Evolutionary conservation across 352 stramenopile species (phyloP), one percentile per base, ranked within the genome.

Genomic region (Globisporangium radiosum): DNA sequence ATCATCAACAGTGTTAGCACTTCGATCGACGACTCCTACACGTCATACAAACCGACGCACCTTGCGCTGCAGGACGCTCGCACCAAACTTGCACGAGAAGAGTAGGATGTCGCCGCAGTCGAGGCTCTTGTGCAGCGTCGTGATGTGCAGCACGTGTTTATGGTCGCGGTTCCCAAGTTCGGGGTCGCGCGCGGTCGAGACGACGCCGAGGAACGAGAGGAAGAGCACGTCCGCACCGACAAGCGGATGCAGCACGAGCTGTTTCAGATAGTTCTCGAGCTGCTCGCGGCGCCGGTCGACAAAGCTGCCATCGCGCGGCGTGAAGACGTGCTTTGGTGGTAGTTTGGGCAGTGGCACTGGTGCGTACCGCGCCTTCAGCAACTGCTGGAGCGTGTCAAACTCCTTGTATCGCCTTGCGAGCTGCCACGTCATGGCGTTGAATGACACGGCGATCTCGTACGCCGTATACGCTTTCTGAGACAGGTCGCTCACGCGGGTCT

Each of bases 61-160:
- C 79, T 86, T 92, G 19, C 85, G 82, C 59, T 92, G 82, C 14
- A 92, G 63, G 52, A 88, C 76, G 47, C 82, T 92, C 0, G 79
- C 79, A 6, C 82, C 79, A 66, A 94, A 94, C 42, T 74, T 69
- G 53, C 77, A 90, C 15, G 82, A 92, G 57, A 94, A 92, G 15
- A 94, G 51, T 14, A 94, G 54, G n/a, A 94, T 87, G 47, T 92
- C 85, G 33, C 85, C 85, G 47, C 71, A 86, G 42, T 70, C 56
- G 47, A 92, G 64, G 39, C 72, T 85, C n/a, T 87, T 64, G 48
- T 94, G 79, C 19, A 94, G 61, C 11, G 82, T 81, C 17, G 81
- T 89, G 38, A 94, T 74, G 43, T 92, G 82, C 3, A 92, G 69
- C 51, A 92, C 76, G 39, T 68, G 79, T 47, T 87, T 90, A 47